Conservation (phyloP, 2,329 filamentous ascomycete species). For the Rutstroemia sp. region DNA sequence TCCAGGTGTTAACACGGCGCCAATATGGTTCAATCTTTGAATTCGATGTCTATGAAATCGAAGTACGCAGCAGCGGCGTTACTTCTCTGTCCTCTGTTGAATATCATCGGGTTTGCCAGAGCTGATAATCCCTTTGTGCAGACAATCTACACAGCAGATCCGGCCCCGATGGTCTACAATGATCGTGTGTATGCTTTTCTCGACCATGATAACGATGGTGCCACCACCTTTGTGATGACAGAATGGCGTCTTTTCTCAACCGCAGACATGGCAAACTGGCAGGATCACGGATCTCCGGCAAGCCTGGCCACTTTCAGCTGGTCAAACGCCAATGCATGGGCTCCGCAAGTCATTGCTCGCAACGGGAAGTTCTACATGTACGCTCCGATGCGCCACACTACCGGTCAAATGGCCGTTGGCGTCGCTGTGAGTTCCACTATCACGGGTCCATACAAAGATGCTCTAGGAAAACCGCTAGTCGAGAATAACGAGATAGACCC, state of each 20-base stretch:
- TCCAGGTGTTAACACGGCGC: too few species aligned
- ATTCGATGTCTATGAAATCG: too few species aligned
- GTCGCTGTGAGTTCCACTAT: background rate
- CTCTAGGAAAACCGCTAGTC: too few species aligned
- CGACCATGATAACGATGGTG: background rate
- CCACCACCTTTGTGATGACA: background rate
- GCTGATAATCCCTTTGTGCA: background rate
- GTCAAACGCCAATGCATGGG: background rate
- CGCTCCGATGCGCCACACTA: background rate
- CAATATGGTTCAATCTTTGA: too few species aligned
- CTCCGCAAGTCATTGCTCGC: background rate
- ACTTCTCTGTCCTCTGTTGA: too few species aligned
- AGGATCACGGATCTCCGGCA: background rate
- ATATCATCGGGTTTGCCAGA: background rate
- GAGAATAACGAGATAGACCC: too few species aligned
- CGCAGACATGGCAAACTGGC: background rate
- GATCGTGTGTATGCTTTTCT: background rate
- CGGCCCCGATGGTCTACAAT: background rate
- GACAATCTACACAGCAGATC: background rate
- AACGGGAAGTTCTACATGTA: constrained; percentile 1
- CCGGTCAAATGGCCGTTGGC: background rate
- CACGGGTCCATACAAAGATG: too few species aligned
- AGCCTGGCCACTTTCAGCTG: background rate
- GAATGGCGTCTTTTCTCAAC: background rate
- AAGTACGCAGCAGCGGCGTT: too few species aligned